Conservation (phyloP, 2,329 filamentous ascomycete genomes). For the Sporothrix curviconia region DNA sequence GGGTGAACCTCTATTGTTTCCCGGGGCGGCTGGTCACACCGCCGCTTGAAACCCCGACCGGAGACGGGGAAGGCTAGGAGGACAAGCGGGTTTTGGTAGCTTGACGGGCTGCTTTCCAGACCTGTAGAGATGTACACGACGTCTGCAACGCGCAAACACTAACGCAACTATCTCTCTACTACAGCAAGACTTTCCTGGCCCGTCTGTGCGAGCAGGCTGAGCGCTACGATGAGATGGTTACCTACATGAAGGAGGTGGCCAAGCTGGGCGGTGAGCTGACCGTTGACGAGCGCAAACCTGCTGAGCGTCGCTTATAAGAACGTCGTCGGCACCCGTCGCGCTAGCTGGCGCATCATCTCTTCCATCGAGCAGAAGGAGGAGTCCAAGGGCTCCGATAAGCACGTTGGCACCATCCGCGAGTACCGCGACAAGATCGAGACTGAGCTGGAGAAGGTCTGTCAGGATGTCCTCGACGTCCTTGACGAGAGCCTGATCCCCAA, state of each 20-base stretch:
- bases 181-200: constrained; percentile 98
- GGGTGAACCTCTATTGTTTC: too few relatives aligned
- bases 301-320: constrained; percentile 99
- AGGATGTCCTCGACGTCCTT: constrained; percentile 92
- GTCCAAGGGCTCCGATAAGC: constrained; percentile 91
- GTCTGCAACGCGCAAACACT: neutral
- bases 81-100: too few relatives aligned
- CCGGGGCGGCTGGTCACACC: too few relatives aligned
- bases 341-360: constrained; percentile 98
- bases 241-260: constrained; percentile 99
- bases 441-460: constrained; percentile 95
- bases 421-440: constrained; percentile 98
- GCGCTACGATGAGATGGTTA: constrained; percentile 99
- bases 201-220: constrained; percentile 99
- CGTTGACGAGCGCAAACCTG: constrained; percentile 97
- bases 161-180: constrained; percentile 7
- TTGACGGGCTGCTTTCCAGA: too few relatives aligned
- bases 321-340: constrained; percentile 94
- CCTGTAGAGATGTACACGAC: neutral
- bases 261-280: constrained; percentile 75
- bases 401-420: constrained; percentile 89
- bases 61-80: too few relatives aligned
- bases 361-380: constrained; percentile 99
- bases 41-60: too few relatives aligned
- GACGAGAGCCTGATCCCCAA: constrained; percentile 91